Evolutionary conservation across 1,284 basidiomycete species (phyloP).

Genomic region (Leccinum insigne): DNA sequence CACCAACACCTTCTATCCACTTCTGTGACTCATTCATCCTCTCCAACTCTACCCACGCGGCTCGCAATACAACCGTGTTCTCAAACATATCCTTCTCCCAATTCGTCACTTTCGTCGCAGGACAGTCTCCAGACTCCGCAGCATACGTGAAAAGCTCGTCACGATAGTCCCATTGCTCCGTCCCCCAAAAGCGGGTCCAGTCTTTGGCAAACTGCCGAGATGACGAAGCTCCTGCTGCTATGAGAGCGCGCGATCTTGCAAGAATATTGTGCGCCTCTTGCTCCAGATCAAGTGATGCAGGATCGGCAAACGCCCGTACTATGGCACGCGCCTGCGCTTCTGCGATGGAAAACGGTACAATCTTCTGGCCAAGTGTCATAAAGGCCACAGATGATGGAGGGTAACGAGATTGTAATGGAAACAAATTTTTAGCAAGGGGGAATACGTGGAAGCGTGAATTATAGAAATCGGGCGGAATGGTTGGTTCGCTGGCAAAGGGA

Average conservation of each 20-base stretch:
- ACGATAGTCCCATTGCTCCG: conserved; percentile 69
- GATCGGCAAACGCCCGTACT: conserved; percentile 51
- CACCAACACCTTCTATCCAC: conserved; percentile 64
- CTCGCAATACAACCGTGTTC: conserved; percentile 49
- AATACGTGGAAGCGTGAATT: conserved; percentile 67
- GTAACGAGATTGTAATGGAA: conserved; percentile 48
- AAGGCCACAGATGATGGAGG: conserved; percentile 61
- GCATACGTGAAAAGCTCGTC: conserved; percentile 56
- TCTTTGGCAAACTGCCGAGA: conserved; percentile 44
- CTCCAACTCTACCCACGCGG: conserved; percentile 61
- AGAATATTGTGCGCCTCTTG: conserved; percentile 49
- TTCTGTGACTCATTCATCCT: conserved; percentile 51
- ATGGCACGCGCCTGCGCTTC: conserved; percentile 68
- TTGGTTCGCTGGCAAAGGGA: conserved; percentile 38
- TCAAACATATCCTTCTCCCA: conserved; percentile 63
- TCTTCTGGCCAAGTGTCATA: conserved; percentile 48
- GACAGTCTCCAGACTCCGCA: conserved; percentile 32
- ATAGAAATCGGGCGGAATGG: conserved; percentile 52
- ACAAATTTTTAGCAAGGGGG: conserved; percentile 56
- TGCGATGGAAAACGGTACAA: conserved; percentile 60
- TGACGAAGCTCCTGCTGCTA: conserved; percentile 31
- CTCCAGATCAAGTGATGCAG: conserved; percentile 46
- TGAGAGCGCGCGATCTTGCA: conserved; percentile 46
- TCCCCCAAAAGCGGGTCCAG: conserved; percentile 53
- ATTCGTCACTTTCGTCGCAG: conserved; percentile 39